Evolutionary conservation across 257 asterid genomes (phyloP).

Genomic region (Solanum acaule): DNA sequence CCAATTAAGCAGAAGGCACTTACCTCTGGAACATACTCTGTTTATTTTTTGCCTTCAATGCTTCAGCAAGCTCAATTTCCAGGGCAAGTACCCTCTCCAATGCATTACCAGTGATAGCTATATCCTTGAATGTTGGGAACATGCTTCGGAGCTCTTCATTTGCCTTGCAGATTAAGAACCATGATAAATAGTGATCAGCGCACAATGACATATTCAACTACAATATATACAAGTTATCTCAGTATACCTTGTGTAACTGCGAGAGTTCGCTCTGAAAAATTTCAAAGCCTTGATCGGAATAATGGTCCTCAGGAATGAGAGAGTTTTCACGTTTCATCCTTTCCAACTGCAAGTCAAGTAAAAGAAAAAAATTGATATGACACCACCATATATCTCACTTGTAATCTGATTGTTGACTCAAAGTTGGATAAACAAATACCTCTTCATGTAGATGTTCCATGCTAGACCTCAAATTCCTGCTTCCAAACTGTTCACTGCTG

Average conservation of each 20-base stretch:
- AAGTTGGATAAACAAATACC: constrained; percentile 27
- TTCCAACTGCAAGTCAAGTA: constrained; percentile 57
- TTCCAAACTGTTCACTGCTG: constrained; percentile 20
- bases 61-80: constrained; percentile 93
- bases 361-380: neutral
- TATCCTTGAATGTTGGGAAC: constrained; percentile 60
- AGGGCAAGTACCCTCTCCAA: constrained; percentile 83
- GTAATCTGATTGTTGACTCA: neutral
- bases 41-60: constrained; percentile 60
- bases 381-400: neutral
- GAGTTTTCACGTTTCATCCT: constrained; percentile 82
- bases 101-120: constrained; percentile 60
- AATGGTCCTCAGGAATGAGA: constrained; percentile 20
- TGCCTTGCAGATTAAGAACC: constrained; percentile 32
- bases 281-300: constrained; percentile 25
- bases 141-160: constrained; percentile 79
- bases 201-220: neutral
- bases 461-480: constrained; percentile 64
- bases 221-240: neutral
- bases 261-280: constrained; percentile 41
- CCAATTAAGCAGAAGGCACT: neutral
- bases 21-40: constrained; percentile 66
- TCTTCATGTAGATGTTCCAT: constrained; percentile 75
- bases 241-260: constrained; percentile 60
- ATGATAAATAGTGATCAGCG: constrained; percentile 9